Percentiles rank a stretch among this genome's conserved stretches.
These are phyloP conservation scores for Trichoderma sp. DNA, from an alignment of 2,329 filamentous ascomycete species.

Conservation along the genomic window DNA sequence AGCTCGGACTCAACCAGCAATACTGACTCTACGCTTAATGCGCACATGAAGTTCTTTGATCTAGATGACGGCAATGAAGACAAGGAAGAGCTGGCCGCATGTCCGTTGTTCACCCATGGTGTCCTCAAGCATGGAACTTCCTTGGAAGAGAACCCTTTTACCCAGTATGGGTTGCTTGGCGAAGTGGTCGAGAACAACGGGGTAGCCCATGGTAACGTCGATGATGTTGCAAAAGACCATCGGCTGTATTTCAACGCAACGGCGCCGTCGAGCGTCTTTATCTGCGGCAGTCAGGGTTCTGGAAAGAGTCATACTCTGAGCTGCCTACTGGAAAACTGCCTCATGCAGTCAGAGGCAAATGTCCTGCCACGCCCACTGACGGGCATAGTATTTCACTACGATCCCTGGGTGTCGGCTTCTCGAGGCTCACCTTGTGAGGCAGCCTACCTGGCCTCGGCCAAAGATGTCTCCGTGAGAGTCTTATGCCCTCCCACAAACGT, in stretches of 20 bases:
- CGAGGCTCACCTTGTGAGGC: conserved; percentile 60
- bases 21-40: not conserved
- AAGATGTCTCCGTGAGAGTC: conserved; percentile 51
- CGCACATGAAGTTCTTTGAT: conserved; percentile 22
- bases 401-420: conserved; percentile 53
- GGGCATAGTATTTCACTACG: conserved; percentile 66
- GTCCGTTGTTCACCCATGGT: conserved; percentile 29
- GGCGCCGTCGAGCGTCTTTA: conserved; percentile 60
- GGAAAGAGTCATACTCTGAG: conserved; percentile 65
- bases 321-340: conserved; percentile 58
- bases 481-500: conserved; percentile 58
- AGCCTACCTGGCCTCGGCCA: conserved; percentile 52
- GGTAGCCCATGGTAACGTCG: too few species aligned
- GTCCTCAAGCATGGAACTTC: conserved; percentile 15
- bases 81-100: conserved; percentile 22
- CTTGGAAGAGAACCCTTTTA: not conserved
- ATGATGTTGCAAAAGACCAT: conserved; percentile 26
- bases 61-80: not conserved
- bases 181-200: not conserved
- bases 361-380: conserved; percentile 55
- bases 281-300: conserved; percentile 65
- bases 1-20: not conserved
- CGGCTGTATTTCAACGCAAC: conserved; percentile 50
- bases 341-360: conserved; percentile 49
- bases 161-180: conserved; percentile 31